phyloP scores from a whole-genome alignment of 2,329 filamentous ascomycete species.

The Aspergillus pseudotamarii region DNA sequence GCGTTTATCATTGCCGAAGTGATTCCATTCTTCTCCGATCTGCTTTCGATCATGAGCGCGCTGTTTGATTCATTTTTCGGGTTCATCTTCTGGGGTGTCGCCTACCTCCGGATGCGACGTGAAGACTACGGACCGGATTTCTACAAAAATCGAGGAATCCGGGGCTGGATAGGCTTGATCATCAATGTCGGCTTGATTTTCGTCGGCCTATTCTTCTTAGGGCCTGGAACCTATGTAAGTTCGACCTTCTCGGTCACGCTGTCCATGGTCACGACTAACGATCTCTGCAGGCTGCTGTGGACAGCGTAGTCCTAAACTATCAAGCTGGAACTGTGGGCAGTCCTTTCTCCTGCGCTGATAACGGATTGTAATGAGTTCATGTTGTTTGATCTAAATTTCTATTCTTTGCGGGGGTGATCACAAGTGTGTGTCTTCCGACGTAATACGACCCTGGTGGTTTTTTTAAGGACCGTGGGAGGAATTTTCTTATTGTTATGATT shows the following conservation, averaged over 20 bases:
- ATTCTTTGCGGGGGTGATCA: neutral
- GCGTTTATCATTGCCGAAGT: constrained; percentile 91
- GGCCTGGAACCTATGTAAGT: constrained; percentile 73
- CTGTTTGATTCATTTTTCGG: constrained; percentile 81
- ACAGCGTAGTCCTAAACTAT: constrained; percentile 67
- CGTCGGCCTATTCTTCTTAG: constrained; percentile 79
- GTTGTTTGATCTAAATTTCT: constrained; percentile 11
- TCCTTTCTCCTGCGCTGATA: constrained; percentile 71
- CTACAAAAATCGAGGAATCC: constrained; percentile 44
- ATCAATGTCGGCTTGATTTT: constrained; percentile 74
- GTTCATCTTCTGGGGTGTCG: constrained; percentile 78
- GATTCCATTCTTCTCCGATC: constrained; percentile 88
- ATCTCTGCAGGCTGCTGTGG: constrained; percentile 41
- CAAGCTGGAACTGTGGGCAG: constrained; percentile 64
- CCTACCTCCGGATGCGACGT: constrained; percentile 49
- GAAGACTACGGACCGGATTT: constrained; percentile 45
- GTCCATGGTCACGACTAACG: constrained; percentile 6
- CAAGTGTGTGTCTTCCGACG: constrained; percentile 4
- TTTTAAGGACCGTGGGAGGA: neutral
- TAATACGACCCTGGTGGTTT: neutral
- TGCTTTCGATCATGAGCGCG: constrained; percentile 61
- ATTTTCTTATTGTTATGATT: neutral
- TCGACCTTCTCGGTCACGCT: constrained; percentile 43
- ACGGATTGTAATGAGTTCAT: constrained; percentile 33
- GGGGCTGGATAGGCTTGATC: constrained; percentile 46